Evolutionary conservation across 345 rosid species (phyloP), one percentile per base, ranked within the genome.

Genomic region (Hibiscus trionum): DNA sequence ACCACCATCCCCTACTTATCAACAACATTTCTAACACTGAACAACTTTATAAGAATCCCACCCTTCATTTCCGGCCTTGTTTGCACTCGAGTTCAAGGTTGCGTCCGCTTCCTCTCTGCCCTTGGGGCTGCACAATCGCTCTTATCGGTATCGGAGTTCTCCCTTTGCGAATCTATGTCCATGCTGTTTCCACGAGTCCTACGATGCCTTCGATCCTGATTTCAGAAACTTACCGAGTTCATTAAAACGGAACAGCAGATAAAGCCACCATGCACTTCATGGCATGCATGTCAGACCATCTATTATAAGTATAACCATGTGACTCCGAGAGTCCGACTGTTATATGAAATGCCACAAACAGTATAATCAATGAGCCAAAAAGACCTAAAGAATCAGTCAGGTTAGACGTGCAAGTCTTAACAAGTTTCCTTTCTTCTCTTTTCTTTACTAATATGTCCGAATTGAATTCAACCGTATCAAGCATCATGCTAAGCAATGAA

Each of bases 181-280:
- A 83, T 76, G 79, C 92, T 88, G 19, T 80, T 86, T 11, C 90
- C 96, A 1, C 80, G 85, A 0, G 83, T 85, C 82, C 91, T 81
- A 53, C 88, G 75, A 60, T 84, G 95, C 76, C 99, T 88, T 26
- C 97, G 85, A 39, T 92, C 93, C 99, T 94, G 87, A 66, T 39
- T 15, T 26, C 31, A 57, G 53, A 15, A 76, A 60, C 15, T 65
- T 55, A 55, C 74, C 33, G 11, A 42, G 9, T 26, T 49, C 58
- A 66, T 12, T 42, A 8, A 47, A 26, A 47, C 1, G 27, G 42
- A 47, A 66, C 21, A 47, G 58, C 24, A 46, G 19, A 66, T 47
- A 47, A 27, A 55, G 19, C 59, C 27, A 67, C 26, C 15, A 67
- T 16, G 17, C 21, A 15, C 57, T 47, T 66, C 57, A 66, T 21